Base-by-base conservation (phyloP, 345 rosid genomes). In the Hevea brasiliensis region DNA sequence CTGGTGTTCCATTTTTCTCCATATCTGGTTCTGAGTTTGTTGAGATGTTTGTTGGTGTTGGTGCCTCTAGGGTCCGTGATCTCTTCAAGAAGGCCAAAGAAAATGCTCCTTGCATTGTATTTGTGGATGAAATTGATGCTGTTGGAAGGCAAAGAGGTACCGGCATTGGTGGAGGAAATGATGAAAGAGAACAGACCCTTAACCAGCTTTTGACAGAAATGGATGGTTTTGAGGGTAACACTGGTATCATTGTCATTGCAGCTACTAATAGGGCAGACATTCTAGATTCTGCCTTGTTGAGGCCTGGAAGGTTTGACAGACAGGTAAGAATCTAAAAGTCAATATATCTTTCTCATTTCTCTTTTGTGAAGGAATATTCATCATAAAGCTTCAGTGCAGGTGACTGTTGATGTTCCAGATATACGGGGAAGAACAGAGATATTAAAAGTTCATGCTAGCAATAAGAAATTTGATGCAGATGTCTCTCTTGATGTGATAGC, bases 191-290 rank as follows among this genome's bases (percentile, higher is more conserved):
- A 67, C 98, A 94, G 86, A 94, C 98, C 21, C 97, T 94, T 47
- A 94, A 94, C 80, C 96, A 94, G 88, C 93, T 94, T 71, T 81
- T 94, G 77, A 94, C 97, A 44, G 98, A 94, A 83, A 94, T 94
- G 98, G 98, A 94, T 81, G 98, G 98, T 45, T 94, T 94, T 35
- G 97, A 94, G 84, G 98, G 98, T 62, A 94, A 91, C 82, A 91
- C 97, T 1, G 97, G 98, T 76, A 72, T 94, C 81, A 94, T 94
- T 32, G 98, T 92, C 42, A 72, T 94, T 78, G 98, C 97, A 23
- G 98, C 98, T 55, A 94, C 98, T 72, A 94, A 94, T 77, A 85
- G 98, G 76, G 94, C 94, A 1, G 97, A 94, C 81, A 94, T 94
- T 82, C 90, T 94, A 32, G 96, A 94, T 78, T 91, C 96, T 67